phyloP scores from a whole-genome alignment of 208 protist genomes.

The Acanthamoeba sp. region DNA sequence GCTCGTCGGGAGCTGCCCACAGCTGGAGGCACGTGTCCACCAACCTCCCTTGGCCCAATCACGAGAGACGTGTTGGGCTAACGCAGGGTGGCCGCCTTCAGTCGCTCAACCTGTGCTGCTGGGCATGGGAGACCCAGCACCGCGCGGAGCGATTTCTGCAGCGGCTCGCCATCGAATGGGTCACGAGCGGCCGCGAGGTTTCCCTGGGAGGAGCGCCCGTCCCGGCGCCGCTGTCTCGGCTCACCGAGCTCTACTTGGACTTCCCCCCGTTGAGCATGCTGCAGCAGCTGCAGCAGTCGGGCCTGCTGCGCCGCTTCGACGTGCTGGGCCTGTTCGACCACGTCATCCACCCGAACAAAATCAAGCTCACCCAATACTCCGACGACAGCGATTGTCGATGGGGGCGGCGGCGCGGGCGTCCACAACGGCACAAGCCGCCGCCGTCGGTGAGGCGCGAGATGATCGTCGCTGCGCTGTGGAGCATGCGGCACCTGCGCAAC shows the following conservation, averaged over 20 bases:
- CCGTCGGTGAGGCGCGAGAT: no score
- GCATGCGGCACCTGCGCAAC: background rate
- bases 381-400: background rate
- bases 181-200: background rate
- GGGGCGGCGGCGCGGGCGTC: no score
- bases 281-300: background rate
- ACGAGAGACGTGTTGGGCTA: background rate
- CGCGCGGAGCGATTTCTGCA: background rate
- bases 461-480: background rate
- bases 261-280: background rate
- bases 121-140: background rate
- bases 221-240: background rate
- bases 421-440: no score
- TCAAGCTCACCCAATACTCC: background rate
- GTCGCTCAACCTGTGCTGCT: background rate
- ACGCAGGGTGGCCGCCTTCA: background rate
- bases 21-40: background rate
- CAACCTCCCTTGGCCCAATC: no score
- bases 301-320: background rate
- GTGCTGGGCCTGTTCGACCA: background rate
- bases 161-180: background rate
- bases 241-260: background rate
- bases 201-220: no score
- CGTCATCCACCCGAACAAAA: background rate
- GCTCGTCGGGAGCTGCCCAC: background rate